Evolutionary conservation across 768 basidiomycete species (phyloP).

Genomic region (Guyanaporus albipodus): DNA sequence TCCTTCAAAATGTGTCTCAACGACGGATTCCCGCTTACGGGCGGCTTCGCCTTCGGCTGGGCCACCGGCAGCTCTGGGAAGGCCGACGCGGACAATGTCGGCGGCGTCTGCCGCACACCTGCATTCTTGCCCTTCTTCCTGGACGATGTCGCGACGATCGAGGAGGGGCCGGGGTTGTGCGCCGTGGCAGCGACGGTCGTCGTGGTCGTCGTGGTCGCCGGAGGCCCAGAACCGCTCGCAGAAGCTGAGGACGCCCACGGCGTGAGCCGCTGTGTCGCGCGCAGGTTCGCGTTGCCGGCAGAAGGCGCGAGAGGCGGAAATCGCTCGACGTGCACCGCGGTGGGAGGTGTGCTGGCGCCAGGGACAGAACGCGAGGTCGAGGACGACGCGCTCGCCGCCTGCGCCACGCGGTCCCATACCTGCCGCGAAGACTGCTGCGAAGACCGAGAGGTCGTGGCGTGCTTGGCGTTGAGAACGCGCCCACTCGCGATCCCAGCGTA

Average conservation of each 20-base stretch:
- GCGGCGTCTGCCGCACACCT: slow-evolving; percentile 25
- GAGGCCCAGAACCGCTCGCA: not conserved
- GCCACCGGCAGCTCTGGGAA: slow-evolving; percentile 70
- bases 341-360: slow-evolving; percentile 9
- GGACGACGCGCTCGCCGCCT: slow-evolving; percentile 57
- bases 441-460: slow-evolving; percentile 58
- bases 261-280: slow-evolving; percentile 52
- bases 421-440: slow-evolving; percentile 57
- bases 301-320: slow-evolving; percentile 31
- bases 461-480: slow-evolving; percentile 79
- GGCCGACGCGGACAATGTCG: slow-evolving; percentile 48
- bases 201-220: not conserved
- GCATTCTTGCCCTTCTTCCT: slow-evolving; percentile 10
- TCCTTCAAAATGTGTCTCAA: slow-evolving; percentile 55
- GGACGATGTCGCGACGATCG: slow-evolving; percentile 4
- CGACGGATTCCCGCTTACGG: slow-evolving; percentile 60
- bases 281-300: not conserved
- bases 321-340: slow-evolving; percentile 14
- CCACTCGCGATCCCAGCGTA: slow-evolving; percentile 81
- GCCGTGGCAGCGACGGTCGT: not conserved
- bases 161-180: too few species aligned
- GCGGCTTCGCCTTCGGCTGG: slow-evolving; percentile 39
- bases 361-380: slow-evolving; percentile 31
- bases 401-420: slow-evolving; percentile 85
- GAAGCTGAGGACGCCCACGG: slow-evolving; percentile 49